phyloP scores from a whole-genome alignment of 1,139 yeast genomes.

The Debaryomyces subglobosus region DNA sequence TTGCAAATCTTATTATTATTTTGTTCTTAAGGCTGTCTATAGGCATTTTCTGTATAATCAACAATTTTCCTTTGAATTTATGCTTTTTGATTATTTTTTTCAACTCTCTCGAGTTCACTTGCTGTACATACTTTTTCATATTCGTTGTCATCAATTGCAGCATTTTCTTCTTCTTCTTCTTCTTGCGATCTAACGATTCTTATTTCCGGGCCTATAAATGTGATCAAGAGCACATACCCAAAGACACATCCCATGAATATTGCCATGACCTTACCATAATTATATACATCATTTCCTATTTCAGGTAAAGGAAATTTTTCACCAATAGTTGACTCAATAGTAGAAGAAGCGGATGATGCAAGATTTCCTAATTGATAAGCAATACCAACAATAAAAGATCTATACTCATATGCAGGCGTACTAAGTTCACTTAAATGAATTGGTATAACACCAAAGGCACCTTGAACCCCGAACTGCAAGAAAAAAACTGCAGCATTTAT shows the following conservation, averaged over 20 bases:
- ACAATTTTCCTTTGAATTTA: neutral
- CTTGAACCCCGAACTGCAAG: conserved; percentile 72
- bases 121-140: neutral
- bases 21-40: too few relatives aligned
- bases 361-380: conserved; percentile 76
- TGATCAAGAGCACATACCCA: conserved; percentile 58
- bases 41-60: too few relatives aligned
- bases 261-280: conserved; percentile 75
- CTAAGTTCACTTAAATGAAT: conserved; percentile 67
- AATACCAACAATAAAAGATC: conserved; percentile 66
- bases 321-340: conserved; percentile 70
- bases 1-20: too few relatives aligned
- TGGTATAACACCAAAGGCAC: conserved; percentile 80
- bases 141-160: neutral
- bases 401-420: conserved; percentile 62
- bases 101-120: neutral
- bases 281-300: conserved; percentile 27
- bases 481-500: conserved; percentile 72
- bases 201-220: conserved; percentile 76
- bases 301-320: conserved; percentile 50
- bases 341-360: conserved; percentile 72
- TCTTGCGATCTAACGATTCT: conserved; percentile 24
- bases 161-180: neutral
- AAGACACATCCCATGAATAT: conserved; percentile 81
- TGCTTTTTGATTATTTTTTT: neutral